phyloP scores from a whole-genome alignment of 495 filamentous ascomycete genomes.

The Aspergillus asperescens region DNA sequence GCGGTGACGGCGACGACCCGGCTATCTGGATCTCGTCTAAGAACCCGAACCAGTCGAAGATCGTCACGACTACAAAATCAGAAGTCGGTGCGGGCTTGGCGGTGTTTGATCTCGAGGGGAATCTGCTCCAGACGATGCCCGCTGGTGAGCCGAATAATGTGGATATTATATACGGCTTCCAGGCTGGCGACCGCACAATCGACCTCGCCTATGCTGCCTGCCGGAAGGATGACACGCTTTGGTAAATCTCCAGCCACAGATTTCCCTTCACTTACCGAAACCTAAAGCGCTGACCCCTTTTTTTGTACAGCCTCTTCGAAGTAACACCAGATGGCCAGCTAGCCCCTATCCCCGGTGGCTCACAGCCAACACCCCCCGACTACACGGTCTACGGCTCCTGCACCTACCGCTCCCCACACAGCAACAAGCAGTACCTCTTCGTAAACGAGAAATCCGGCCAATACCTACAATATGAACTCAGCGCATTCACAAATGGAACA shows the following conservation, averaged over 20 bases:
- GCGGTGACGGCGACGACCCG: conserved; percentile 7
- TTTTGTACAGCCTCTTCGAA: conserved; percentile 2
- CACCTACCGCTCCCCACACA: background rate
- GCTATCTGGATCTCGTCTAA: conserved; percentile 1
- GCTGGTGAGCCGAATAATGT: conserved; percentile 9
- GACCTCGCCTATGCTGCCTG: conserved; percentile 6
- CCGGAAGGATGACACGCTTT: conserved; percentile 5
- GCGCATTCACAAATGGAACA: background rate
- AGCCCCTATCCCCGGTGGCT: background rate
- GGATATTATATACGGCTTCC: conserved; percentile 4
- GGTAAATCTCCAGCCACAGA: background rate
- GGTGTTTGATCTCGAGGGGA: conserved; percentile 3
- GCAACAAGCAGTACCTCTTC: conserved; percentile 4
- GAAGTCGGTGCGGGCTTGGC: conserved; percentile 2
- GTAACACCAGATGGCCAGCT: background rate
- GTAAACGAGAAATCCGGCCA: background rate
- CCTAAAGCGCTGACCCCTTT: background rate
- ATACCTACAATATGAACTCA: conserved; percentile 3
- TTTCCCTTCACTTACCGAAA: too few species aligned
- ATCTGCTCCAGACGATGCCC: conserved; percentile 3
- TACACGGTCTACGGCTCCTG: conserved; percentile 10
- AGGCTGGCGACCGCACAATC: background rate
- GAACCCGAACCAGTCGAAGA: background rate
- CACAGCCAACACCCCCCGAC: background rate
- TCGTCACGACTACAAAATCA: conserved; percentile 6